A percentile compares a stretch with the other conserved stretches of the same genome.
Conservation (phyloP, 2,329 filamentous ascomycete species). For the Neospermospora avenae region DNA sequence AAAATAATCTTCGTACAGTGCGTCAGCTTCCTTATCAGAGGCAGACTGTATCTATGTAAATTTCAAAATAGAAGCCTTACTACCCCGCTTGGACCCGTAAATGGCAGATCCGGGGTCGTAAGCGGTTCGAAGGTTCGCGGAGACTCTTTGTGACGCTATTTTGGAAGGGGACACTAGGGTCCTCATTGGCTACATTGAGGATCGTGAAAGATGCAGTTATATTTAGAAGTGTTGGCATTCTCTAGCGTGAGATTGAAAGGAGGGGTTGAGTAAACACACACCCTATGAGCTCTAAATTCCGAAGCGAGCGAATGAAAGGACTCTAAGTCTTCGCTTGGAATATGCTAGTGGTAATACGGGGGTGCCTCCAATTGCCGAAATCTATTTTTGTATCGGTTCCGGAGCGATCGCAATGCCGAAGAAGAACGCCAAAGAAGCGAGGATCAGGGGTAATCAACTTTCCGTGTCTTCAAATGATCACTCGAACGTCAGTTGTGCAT, state of each 20-base stretch:
- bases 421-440: neutral
- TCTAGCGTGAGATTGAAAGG: neutral
- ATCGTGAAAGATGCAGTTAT: conserved; percentile 7
- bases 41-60: neutral
- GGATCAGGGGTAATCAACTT: neutral
- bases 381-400: conserved; percentile 6
- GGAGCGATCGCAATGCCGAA: neutral
- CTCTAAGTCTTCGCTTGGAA: neutral
- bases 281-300: too few species aligned
- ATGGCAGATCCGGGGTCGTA: conserved; percentile 9
- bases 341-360: neutral
- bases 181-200: conserved; percentile 5
- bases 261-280: neutral
- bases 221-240: conserved; percentile 10
- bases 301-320: neutral
- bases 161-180: neutral
- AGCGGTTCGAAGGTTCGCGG: conserved; percentile 4
- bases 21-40: conserved; percentile 9
- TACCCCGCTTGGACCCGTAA: conserved; percentile 4
- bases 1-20: conserved; percentile 10
- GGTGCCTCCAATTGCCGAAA: neutral
- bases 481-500: neutral
- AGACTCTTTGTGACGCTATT: conserved; percentile 11
- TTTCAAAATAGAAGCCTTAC: conserved; percentile 8
- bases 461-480: neutral